Evolutionary conservation across 768 basidiomycete genomes (phyloP), one percentile per base, ranked within the genome.

Genomic region (Tylopilus felleus): DNA sequence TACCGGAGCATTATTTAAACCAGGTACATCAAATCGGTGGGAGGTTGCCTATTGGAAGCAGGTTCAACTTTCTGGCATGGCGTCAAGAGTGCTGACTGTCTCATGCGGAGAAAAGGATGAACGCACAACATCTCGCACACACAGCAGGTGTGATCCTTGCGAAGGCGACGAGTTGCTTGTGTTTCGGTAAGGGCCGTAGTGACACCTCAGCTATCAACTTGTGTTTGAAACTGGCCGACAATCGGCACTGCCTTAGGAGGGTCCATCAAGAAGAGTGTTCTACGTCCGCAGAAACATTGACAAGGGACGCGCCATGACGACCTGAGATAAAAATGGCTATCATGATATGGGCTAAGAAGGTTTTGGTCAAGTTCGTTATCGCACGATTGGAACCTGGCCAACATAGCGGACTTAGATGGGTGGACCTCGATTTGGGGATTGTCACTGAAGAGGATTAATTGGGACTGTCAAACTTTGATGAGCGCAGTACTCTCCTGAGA

Each of bases 391-490:
- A 40, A 52, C 53, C 48, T 12, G 33, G 59, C 23, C 43, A 52
- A 48, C 31, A 33, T 48, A 28, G 61, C 48, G 49, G 53, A 53
- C 48, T 65, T 63, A 65, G 56, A 61, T 67, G 63, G 64, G 48
- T 19, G 41, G 29, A 19, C 35, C 53, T 62, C 45, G 47, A 56
- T 58, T 54, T 60, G 42, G 63, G 51, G 52, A 47, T 46, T 25
- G 52, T 52, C 27, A 62, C n/a, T n/a, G n/a, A 58, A 56, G 58
- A 52, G 46, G 60, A 62, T 49, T 55, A 46, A 55, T 67, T 51
- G 17, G 13, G 27, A 33, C 52, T 56, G 49, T 67, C 65, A 66
- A 66, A 63, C 63, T 52, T 55, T 65, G 62, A 52, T 63, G 61
- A 62, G 47, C 47, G 60, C 54, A 58, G 10, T 33, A 31, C 33